Base-by-base conservation (phyloP, 108 stramenopile species). In the Conticribra weissflogii region DNA sequence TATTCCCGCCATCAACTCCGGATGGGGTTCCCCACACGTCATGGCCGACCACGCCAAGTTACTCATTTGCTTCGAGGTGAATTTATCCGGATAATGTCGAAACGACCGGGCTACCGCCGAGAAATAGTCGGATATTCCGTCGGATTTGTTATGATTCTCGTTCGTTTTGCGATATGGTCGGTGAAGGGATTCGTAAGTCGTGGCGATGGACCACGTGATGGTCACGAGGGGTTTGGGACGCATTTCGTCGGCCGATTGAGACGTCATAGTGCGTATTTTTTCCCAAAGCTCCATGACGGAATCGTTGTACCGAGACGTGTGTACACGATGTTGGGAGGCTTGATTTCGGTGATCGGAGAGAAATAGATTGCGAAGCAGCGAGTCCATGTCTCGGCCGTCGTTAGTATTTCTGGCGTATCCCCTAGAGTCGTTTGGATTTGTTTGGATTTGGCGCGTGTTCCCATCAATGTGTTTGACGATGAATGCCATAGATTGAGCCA, bases 41-140 rank as follows among this genome's bases (percentile, higher is more conserved):
- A 71, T 62, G 29, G 65, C 66, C 16, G 78, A 66, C 78, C 78
- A 79, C 0, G 71, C 65, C 27, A 79, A 31, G 52, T 71, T 79
- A 21, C 61, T 34, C 30, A 79, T 25, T 41, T 66, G 55, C 16
- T 72, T 70, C 0, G 63, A 60, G 19, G 69, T 34, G 59, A 72
- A 79, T 9, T 9, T 41, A 12, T 41, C 36, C 36, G 5, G 36
- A 41, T 41, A 12, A 5, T 41, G 36, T 41, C 12, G 36, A 5
- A 41, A 12, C 36, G 12, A 9, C 36, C n/a, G n/a, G n/a, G n/a
- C n/a, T n/a, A 41, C 36, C 12, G 36, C 36, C 36, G 5, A 9
- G 8, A 9, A 41, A 41, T 41, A 9, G 5, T 41, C 12, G 5
- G 36, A 41, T 12, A 41, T 41, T 5, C 12, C 36, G 36, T 41